Base-by-base conservation (phyloP, 768 basidiomycete species). In the Psilocybe tampanensis region DNA sequence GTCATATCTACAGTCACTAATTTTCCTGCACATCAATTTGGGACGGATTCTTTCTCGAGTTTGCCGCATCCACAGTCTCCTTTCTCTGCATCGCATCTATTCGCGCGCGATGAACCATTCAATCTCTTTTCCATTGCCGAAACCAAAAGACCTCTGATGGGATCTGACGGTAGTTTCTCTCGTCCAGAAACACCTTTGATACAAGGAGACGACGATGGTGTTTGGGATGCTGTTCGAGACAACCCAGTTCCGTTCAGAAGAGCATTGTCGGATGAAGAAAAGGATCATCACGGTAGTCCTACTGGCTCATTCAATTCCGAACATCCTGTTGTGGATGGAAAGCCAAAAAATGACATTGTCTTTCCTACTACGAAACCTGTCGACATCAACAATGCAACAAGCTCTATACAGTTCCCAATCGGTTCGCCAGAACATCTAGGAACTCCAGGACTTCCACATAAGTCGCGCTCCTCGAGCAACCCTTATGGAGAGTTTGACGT, bases 61-160 rank as follows among this genome's bases (percentile, higher is more conserved):
- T 66, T 76, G 23, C 69, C 67, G 6, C 85, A 89, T 64, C 83
- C 89, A 32, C 89, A 93, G 62, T 95, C 94, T 0, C 94, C 94
- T 1, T 97, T 93, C 63, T 87, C 92, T 18, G 88, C 93, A 1
- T 90, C 91, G 15, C 89, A 94, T 60, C 76, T 95, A 2, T 94
- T 95, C 66, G 83, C 89, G 26, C 83, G 85, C 18, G 86, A 91
- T 51, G 92, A 92, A 59, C 85, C 89, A 0, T 92, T 89, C 69
- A 89, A 85, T 67, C 70, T 94, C 13, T 93, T 88, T 70, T 91
- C 92, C 1, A 92, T 93, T 60, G 88, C 91, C 7, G 90, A 90
- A 68, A 89, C 85, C 1, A 87, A 81, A 60, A 75, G 83, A 49
- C 79, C 80, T 5, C 65, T 77, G 8, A 79, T 82, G 43, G 77